Evolutionary conservation across 2,329 filamentous ascomycete genomes (phyloP).

Genomic region (Xylaria sp.): DNA sequence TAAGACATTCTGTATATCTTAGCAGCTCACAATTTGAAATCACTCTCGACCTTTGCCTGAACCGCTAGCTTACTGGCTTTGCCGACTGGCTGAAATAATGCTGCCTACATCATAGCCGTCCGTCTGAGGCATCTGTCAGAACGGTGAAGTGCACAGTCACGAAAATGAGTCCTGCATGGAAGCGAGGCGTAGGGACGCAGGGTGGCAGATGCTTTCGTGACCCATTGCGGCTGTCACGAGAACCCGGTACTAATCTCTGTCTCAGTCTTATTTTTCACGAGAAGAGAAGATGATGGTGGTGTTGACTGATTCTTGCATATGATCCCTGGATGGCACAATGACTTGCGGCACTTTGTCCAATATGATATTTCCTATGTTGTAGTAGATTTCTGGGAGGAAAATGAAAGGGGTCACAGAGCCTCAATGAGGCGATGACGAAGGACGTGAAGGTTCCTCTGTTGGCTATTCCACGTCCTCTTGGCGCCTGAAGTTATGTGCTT

Average conservation of each 20-base stretch:
- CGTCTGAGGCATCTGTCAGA: not conserved
- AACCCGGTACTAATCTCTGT: too few species aligned
- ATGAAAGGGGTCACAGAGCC: not conserved
- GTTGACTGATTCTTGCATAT: not conserved
- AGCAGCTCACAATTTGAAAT: not conserved
- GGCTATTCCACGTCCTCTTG: slow-evolving; percentile 1
- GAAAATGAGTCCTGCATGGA: slow-evolving; percentile 16
- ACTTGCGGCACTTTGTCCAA: not conserved
- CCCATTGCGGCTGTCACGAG: not conserved
- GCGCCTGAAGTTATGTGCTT: not conserved
- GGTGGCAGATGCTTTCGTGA: not conserved
- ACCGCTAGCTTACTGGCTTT: not conserved
- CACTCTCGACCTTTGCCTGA: too few species aligned
- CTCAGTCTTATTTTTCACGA: not conserved
- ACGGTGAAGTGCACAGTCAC: slow-evolving; percentile 7
- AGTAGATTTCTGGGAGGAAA: not conserved
- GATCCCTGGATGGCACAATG: not conserved
- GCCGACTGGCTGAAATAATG: not conserved
- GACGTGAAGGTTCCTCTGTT: not conserved
- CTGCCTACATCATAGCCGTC: not conserved
- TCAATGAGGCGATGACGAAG: not conserved
- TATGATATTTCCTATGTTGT: not conserved
- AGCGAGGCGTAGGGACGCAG: not conserved
- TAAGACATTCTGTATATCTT: slow-evolving; percentile 1
- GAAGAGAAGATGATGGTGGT: not conserved